These are phyloP conservation scores for Gomphus sp. DNA, from an alignment of 1,284 basidiomycete genomes.

Conservation along the genomic window DNA sequence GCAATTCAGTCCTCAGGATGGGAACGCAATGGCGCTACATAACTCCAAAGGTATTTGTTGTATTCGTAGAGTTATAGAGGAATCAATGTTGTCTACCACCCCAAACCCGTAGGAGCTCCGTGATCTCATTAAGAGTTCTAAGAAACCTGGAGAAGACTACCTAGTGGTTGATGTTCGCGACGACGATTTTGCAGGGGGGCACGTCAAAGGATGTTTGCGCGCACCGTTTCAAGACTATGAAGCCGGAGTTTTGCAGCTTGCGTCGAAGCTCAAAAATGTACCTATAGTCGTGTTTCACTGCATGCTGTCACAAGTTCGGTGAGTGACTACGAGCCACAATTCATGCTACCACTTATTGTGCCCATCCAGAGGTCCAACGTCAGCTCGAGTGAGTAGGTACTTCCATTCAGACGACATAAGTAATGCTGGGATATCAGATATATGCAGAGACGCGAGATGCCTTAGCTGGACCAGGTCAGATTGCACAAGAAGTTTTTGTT, in stretches of 20 bases:
- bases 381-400: conserved; percentile 46
- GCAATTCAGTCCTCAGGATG: neutral
- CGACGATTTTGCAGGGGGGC: conserved; percentile 65
- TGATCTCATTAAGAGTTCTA: conserved; percentile 52
- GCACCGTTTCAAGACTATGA: conserved; percentile 53
- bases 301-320: conserved; percentile 65
- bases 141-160: conserved; percentile 53
- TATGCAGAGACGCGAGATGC: conserved; percentile 50
- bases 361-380: conserved; percentile 56
- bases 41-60: conserved; percentile 3
- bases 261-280: conserved; percentile 51
- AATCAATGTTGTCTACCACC: neutral
- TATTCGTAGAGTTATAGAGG: neutral
- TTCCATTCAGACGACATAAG: neutral
- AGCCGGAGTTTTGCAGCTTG: conserved; percentile 44
- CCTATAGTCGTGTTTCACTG: conserved; percentile 69
- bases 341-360: neutral
- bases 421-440: conserved; percentile 31
- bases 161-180: conserved; percentile 73
- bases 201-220: conserved; percentile 57
- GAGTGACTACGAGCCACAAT: conserved; percentile 17
- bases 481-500: conserved; percentile 49
- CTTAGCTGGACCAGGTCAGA: conserved; percentile 26
- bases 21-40: conserved; percentile 6
- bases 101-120: conserved; percentile 47